phyloP scores from a whole-genome alignment of 805 yeast species.

The Kuraishia ogatae region DNA sequence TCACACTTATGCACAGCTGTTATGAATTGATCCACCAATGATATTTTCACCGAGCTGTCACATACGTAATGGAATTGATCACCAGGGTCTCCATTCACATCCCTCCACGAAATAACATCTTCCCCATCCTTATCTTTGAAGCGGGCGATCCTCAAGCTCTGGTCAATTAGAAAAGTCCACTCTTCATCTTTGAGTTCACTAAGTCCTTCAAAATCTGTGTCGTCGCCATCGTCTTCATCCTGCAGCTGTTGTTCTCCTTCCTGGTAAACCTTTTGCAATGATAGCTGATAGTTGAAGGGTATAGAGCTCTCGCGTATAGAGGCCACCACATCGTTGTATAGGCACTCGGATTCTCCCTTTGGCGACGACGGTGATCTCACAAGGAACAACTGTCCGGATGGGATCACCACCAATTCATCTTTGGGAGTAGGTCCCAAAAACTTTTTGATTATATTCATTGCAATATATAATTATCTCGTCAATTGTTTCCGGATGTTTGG shows the following conservation, averaged over 20 bases:
- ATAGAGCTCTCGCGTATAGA: constrained; percentile 60
- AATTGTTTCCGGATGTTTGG: background rate
- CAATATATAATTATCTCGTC: background rate
- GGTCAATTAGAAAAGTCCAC: constrained; percentile 60
- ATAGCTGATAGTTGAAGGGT: constrained; percentile 60
- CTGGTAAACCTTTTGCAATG: constrained; percentile 56
- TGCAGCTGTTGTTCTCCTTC: constrained; percentile 62
- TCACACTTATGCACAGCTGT: constrained; percentile 55
- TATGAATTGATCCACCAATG: constrained; percentile 56
- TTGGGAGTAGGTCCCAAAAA: constrained; percentile 48
- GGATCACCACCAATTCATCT: constrained; percentile 58
- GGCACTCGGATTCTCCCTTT: constrained; percentile 76
- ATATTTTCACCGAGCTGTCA: constrained; percentile 46
- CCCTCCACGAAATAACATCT: constrained; percentile 68
- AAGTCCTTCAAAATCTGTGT: constrained; percentile 23
- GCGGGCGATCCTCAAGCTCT: constrained; percentile 47
- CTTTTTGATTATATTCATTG: constrained; percentile 67
- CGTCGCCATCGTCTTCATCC: constrained; percentile 35
- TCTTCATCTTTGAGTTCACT: constrained; percentile 43
- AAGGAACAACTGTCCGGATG: constrained; percentile 72
- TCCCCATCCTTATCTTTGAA: constrained; percentile 44
- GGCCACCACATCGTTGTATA: constrained; percentile 74
- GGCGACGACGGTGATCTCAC: constrained; percentile 74
- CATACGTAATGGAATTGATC: constrained; percentile 78
- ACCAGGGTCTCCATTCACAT: constrained; percentile 77